phyloP scores from a whole-genome alignment of 805 yeast species.

The Nakazawaea sp. region DNA sequence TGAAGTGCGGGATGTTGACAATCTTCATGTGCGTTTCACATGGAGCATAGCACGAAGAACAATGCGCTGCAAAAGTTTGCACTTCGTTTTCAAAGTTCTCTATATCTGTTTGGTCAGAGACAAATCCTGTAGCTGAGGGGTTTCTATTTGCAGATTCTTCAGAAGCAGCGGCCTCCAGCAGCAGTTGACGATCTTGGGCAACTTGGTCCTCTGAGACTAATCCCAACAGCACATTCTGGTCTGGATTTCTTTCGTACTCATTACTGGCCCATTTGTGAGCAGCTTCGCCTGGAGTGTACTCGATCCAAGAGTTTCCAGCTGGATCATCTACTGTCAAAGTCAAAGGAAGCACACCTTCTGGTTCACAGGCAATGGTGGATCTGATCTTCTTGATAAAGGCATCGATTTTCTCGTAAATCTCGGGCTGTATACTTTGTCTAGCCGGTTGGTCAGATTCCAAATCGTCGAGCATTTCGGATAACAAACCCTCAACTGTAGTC shows the following conservation, averaged over 20 bases:
- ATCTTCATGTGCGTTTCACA: conserved; percentile 96
- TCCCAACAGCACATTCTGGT: conserved; percentile 82
- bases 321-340: conserved; percentile 86
- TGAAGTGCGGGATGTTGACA: conserved; percentile 95
- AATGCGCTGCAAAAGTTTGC: conserved; percentile 86
- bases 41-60: conserved; percentile 79
- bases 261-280: conserved; percentile 84
- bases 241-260: conserved; percentile 79
- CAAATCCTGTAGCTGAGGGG: conserved; percentile 48
- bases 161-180: conserved; percentile 27
- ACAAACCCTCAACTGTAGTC: conserved; percentile 86
- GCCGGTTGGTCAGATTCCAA: conserved; percentile 74
- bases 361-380: conserved; percentile 57
- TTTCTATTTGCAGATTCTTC: conserved; percentile 20
- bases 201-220: conserved; percentile 64
- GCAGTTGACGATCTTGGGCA: conserved; percentile 40
- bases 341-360: conserved; percentile 57
- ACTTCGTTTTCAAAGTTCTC: conserved; percentile 87
- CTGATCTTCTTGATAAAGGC: conserved; percentile 57
- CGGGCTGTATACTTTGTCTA: conserved; percentile 71
- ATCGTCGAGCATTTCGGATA: conserved; percentile 79
- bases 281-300: conserved; percentile 79
- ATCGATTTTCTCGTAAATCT: conserved; percentile 66
- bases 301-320: conserved; percentile 96
- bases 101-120: conserved; percentile 69